Evolutionary conservation across 2,329 filamentous ascomycete genomes (phyloP).

Genomic region (Claviceps cyperi): DNA sequence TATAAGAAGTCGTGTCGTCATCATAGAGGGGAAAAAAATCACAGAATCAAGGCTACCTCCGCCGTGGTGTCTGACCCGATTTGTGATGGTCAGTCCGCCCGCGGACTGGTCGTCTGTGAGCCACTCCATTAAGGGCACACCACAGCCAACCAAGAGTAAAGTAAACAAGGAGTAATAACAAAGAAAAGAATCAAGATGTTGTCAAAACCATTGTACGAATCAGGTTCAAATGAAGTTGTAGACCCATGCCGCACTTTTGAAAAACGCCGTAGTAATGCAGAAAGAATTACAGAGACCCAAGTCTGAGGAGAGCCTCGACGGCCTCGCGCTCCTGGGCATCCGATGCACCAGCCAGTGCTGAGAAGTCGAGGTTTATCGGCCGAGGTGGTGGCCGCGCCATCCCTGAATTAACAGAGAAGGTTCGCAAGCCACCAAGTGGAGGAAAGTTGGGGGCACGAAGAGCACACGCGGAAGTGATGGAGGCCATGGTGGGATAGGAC

Average conservation of each 20-base stretch:
- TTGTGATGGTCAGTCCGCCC: conserved; percentile 8
- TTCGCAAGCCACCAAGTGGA: conserved; percentile 30
- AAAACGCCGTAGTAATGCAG: conserved; percentile 13
- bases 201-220: background rate
- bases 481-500: conserved; percentile 42
- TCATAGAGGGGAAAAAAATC: conserved; percentile 12
- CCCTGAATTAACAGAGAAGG: conserved; percentile 34
- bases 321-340: conserved; percentile 69
- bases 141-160: background rate
- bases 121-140: conserved; percentile 1
- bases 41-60: conserved; percentile 19
- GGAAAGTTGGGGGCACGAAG: conserved; percentile 29
- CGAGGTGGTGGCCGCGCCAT: conserved; percentile 41
- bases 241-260: conserved; percentile 1
- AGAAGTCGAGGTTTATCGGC: conserved; percentile 36
- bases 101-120: conserved; percentile 4
- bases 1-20: conserved; percentile 18
- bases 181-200: background rate
- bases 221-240: background rate
- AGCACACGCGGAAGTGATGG: conserved; percentile 39
- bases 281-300: conserved; percentile 59
- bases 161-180: background rate
- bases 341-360: conserved; percentile 34
- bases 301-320: conserved; percentile 64
- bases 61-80: conserved; percentile 17